Evolutionary conservation across 305 asterid genomes (phyloP).

Genomic region (Fraxinus xanthoxyloides): DNA sequence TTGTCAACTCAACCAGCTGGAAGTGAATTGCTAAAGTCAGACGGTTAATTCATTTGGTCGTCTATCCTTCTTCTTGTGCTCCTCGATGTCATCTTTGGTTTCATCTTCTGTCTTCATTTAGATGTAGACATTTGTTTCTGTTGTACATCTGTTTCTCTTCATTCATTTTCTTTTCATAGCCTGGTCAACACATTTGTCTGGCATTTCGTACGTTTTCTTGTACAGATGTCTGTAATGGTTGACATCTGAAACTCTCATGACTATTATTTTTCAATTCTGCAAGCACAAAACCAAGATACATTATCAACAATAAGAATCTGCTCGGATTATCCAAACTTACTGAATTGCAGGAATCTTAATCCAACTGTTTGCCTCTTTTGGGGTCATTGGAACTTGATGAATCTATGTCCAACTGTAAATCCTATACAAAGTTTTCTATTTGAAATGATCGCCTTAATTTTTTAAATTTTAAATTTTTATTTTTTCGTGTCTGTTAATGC

Average conservation of each 20-base stretch:
- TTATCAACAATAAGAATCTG: not conserved
- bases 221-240: not conserved
- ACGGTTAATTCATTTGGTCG: not conserved
- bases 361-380: not conserved
- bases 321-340: not conserved
- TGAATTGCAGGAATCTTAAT: not conserved
- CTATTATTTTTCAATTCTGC: not conserved
- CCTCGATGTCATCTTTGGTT: not conserved
- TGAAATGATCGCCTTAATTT: slow-evolving; percentile 7
- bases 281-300: not conserved
- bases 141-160: not conserved
- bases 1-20: not conserved
- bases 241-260: not conserved
- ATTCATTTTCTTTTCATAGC: not conserved
- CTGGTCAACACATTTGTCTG: not conserved
- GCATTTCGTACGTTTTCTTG: not conserved
- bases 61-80: not conserved
- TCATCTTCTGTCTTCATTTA: not conserved
- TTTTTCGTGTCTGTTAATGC: not conserved
- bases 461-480: not conserved
- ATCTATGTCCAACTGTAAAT: not conserved
- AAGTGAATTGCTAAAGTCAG: not conserved
- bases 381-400: not conserved
- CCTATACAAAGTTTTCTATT: not conserved
- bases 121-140: not conserved